Percentiles rank a stretch among this genome's conserved stretches.
phyloP scores from a whole-genome alignment of 805 yeast species.

The Ogataea pilisensis region DNA sequence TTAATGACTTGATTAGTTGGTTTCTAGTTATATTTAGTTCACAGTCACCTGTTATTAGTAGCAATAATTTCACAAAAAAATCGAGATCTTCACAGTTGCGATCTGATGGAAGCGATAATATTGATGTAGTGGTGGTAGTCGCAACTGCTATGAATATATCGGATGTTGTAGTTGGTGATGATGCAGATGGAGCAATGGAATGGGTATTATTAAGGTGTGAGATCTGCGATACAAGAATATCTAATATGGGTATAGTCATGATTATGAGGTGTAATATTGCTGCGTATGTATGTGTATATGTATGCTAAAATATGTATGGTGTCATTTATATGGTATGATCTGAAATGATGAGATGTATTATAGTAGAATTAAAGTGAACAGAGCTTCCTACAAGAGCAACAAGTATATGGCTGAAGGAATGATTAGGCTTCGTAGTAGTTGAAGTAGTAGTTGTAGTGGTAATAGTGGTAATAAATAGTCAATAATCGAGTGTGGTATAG shows the following conservation, averaged over 20 bases:
- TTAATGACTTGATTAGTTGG: slow-evolving; percentile 13
- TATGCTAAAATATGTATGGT: not conserved
- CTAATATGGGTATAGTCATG: not conserved
- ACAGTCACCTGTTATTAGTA: slow-evolving; percentile 26
- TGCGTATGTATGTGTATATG: not conserved
- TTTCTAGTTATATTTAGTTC: slow-evolving; percentile 12
- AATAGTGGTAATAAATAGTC: too few species aligned
- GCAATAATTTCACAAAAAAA: slow-evolving; percentile 19
- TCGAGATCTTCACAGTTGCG: slow-evolving; percentile 19
- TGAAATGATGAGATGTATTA: not conserved
- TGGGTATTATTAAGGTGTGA: not conserved
- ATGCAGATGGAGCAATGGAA: not conserved
- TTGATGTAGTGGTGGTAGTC: not conserved
- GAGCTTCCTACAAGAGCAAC: too few species aligned
- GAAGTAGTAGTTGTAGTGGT: too few species aligned
- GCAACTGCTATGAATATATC: not conserved
- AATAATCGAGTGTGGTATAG: too few species aligned
- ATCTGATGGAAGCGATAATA: slow-evolving; percentile 8
- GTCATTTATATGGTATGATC: not conserved
- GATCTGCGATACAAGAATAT: not conserved
- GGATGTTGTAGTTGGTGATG: slow-evolving; percentile 4
- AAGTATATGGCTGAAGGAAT: too few species aligned
- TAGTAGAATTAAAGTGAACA: too few species aligned
- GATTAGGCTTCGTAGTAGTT: too few species aligned
- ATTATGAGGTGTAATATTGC: not conserved